Base-by-base conservation (phyloP, 331 rosid genomes). In the Saraca asoca region DNA sequence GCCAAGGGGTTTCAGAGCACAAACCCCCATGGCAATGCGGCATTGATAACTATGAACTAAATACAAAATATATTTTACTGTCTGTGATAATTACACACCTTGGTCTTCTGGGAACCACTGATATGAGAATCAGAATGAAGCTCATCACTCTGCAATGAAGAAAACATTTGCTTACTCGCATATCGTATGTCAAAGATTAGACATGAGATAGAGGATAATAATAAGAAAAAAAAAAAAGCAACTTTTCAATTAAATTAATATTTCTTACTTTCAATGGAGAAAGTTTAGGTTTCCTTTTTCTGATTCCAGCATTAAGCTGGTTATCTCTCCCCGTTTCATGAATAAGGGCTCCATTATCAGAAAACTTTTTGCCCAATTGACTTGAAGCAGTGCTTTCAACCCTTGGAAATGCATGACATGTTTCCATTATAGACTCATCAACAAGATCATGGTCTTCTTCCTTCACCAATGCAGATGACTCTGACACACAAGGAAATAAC, bases 261-360 rank as follows among this genome's bases (percentile, higher is more conserved):
- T 42, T 75, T 70, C 91, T 70, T 76, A 84, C 95, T 60, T 85
- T 90, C 48, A 61, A 55, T 50, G 88, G 78, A 15, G 62, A 51
- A 2, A 81, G 60, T 75, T 80, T 82, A 71, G 71, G 91, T 65
- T 83, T 93, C 76, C 87, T 81, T 76, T 82, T 89, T 55, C 81
- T 80, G 55, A 68, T 69, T 67, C 94, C 86, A 53, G 72, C 44
- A 60, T 52, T 77, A 69, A 75, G 78, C 55, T 41, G 85, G 51
- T 68, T 69, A 17, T 69, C 62, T 73, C 79, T 85, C 53, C 75
- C 91, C 64, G 68, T 63, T 61, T 75, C 81, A 63, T 78, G 59
- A 70, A 70, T 73, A 70, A 66, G 66, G 71, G 60, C 77, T 70
- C 77, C 74, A 57, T 64, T 62, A 57, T 73, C 76, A 52, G 74